Conservation (phyloP, 768 basidiomycete species). For the Tricholoma sp. region DNA sequence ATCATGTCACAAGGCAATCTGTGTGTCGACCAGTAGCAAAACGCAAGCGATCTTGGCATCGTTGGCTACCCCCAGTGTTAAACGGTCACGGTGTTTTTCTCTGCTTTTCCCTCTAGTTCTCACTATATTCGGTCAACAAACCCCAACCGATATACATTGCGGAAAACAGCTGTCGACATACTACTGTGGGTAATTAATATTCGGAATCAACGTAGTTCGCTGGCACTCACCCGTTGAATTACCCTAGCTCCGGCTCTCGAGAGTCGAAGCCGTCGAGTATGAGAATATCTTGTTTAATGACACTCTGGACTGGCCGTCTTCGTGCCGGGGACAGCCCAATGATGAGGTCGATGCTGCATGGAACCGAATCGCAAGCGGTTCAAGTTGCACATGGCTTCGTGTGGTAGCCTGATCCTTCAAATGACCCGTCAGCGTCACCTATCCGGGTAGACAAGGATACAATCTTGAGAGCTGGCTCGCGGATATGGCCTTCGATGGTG, state of each 20-base stretch:
- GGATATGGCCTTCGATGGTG: neutral
- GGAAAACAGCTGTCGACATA: too few relatives aligned
- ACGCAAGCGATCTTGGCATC: neutral
- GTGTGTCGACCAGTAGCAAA: too few relatives aligned
- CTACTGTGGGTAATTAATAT: neutral
- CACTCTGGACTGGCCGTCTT: too few relatives aligned
- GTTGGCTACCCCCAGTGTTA: neutral
- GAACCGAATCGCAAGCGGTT: neutral
- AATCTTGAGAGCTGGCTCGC: neutral
- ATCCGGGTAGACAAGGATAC: neutral
- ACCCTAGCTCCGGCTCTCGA: neutral
- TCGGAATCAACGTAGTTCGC: neutral
- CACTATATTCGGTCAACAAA: neutral
- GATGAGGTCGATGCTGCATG: too few relatives aligned
- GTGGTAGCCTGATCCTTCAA: neutral
- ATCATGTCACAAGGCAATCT: too few relatives aligned
- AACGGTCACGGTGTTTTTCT: neutral
- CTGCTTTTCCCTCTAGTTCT: neutral
- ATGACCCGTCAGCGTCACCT: neutral
- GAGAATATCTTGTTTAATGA: too few relatives aligned
- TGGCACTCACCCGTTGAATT: neutral
- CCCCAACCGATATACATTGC: too few relatives aligned
- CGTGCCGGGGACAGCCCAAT: too few relatives aligned
- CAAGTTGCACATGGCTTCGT: neutral
- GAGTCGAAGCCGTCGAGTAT: too few relatives aligned